A percentile compares a stretch with the other conserved stretches of the same genome.
Evolutionary conservation across 2,329 filamentous ascomycete genomes (phyloP).

Genomic region (Cladosporium sp.): DNA sequence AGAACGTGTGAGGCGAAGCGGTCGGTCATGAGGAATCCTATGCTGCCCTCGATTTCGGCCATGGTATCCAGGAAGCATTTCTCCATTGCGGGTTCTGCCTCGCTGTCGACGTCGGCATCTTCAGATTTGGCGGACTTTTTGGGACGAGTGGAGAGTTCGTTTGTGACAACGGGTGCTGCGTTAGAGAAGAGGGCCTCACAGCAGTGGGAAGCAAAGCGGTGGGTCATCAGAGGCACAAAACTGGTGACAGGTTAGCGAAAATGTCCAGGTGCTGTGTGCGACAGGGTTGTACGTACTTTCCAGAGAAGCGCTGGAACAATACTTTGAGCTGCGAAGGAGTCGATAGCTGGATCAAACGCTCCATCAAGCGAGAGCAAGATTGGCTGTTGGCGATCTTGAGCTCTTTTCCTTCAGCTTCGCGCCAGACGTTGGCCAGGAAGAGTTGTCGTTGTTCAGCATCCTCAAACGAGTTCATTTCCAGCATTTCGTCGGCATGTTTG

Average conservation of each 20-base stretch:
- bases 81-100: conserved; percentile 70
- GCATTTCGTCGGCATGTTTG: conserved; percentile 80
- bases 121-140: conserved; percentile 5
- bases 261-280: background rate
- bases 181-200: conserved; percentile 90
- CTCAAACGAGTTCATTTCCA: conserved; percentile 86
- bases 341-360: conserved; percentile 83
- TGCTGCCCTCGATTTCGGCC: conserved; percentile 82
- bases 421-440: conserved; percentile 76
- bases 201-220: conserved; percentile 96
- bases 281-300: conserved; percentile 58
- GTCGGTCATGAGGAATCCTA: conserved; percentile 83
- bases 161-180: conserved; percentile 74
- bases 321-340: conserved; percentile 78
- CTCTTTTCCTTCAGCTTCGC: conserved; percentile 87
- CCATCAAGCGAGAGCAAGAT: conserved; percentile 90
- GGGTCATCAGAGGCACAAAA: conserved; percentile 86
- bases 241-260: conserved; percentile 36
- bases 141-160: conserved; percentile 60
- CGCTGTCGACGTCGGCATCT: conserved; percentile 38
- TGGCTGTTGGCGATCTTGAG: conserved; percentile 95
- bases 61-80: conserved; percentile 79
- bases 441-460: conserved; percentile 61
- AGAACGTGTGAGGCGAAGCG: conserved; percentile 88
- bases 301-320: conserved; percentile 80